These are phyloP conservation scores for Logfia minima DNA, from an alignment of 129 eudicot species.

Conservation along the genomic window DNA sequence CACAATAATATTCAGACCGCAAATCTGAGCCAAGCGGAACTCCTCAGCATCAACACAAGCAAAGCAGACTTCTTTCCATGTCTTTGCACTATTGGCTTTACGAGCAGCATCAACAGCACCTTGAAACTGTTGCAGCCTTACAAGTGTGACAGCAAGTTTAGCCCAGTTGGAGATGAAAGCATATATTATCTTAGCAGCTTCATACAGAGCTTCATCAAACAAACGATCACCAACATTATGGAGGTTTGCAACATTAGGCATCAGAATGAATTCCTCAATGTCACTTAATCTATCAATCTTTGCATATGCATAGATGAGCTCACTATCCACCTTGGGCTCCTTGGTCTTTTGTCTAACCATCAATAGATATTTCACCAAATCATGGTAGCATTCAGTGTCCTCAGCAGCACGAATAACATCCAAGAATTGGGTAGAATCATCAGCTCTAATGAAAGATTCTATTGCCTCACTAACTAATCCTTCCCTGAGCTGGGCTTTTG, in stretches of 20 bases:
- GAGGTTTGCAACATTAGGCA: slow-evolving; percentile 98
- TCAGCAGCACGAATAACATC: slow-evolving; percentile 82
- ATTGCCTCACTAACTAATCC: slow-evolving; percentile 93
- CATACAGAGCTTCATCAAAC: slow-evolving; percentile 86
- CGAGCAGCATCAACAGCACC: slow-evolving; percentile 98
- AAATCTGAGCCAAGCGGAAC: slow-evolving; percentile 95
- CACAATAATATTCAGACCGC: slow-evolving; percentile 87
- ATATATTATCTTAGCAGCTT: slow-evolving; percentile 94
- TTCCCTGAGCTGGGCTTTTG: slow-evolving; percentile 85
- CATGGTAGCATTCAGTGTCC: slow-evolving; percentile 75
- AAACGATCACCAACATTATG: slow-evolving; percentile 86
- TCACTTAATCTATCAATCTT: slow-evolving; percentile 90
- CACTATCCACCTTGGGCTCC: slow-evolving; percentile 94
- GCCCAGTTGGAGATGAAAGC: slow-evolving; percentile 98
- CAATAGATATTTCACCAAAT: slow-evolving; percentile 74
- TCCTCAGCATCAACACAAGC: slow-evolving; percentile 98
- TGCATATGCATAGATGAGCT: slow-evolving; percentile 92
- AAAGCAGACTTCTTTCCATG: slow-evolving; percentile 98
- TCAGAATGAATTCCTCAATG: slow-evolving; percentile 85
- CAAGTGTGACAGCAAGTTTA: slow-evolving; percentile 77
- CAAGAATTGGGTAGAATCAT: slow-evolving; percentile 84
- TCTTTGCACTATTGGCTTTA: slow-evolving; percentile 90
- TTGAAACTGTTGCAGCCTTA: slow-evolving; percentile 87
- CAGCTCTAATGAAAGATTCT: slow-evolving; percentile 93
- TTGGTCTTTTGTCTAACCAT: slow-evolving; percentile 94